Percentiles rank a stretch among this genome's conserved stretches.
Conservation (phyloP, 164 flowering plant genomes). For the Euptelea pleiosperma region DNA sequence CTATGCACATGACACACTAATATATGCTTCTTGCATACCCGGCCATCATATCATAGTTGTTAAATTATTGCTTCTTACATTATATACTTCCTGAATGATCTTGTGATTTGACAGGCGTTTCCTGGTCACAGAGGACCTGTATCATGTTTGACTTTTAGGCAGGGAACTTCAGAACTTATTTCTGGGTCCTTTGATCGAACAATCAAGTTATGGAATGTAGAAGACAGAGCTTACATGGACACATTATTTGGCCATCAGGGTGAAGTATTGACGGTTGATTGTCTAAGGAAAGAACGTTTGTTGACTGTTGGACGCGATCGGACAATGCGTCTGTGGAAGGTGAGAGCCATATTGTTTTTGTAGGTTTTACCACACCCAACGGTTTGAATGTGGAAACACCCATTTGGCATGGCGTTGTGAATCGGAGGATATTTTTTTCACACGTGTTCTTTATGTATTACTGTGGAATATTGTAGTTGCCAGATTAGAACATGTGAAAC, state of each 20-base stretch:
- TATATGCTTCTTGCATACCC: background rate
- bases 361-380: background rate
- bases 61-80: constrained; percentile 1
- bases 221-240: constrained; percentile 76
- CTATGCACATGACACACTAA: background rate
- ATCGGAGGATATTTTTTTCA: background rate
- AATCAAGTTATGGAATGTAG: constrained; percentile 85
- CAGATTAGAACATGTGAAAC: too few species aligned
- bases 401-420: background rate
- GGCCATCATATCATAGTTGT: background rate
- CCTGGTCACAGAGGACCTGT: constrained; percentile 90
- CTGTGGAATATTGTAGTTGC: too few species aligned
- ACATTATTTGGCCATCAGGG: constrained; percentile 87
- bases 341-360: constrained; percentile 18
- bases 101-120: constrained; percentile 62
- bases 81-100: background rate
- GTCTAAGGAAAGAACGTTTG: constrained; percentile 73
- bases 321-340: constrained; percentile 85
- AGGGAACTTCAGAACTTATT: constrained; percentile 73
- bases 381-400: background rate
- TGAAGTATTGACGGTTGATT: constrained; percentile 76
- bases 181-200: constrained; percentile 94
- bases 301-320: constrained; percentile 94
- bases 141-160: constrained; percentile 82
- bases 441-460: background rate